Evolutionary conservation across 305 asterid genomes (phyloP), one percentile per base, ranked within the genome.

Genomic region (Solanum chacoense): DNA sequence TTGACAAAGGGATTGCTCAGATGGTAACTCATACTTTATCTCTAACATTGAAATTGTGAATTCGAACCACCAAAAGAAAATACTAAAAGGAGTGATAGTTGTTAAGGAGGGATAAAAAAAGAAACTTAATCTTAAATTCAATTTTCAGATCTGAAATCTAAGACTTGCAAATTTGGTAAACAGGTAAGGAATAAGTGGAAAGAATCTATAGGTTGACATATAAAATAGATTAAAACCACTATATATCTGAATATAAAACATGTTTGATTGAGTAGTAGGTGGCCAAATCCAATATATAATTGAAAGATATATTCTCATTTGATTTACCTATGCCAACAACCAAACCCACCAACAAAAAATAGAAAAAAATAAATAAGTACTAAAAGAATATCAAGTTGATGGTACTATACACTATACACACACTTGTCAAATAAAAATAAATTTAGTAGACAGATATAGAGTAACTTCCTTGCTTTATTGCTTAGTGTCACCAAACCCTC

Each of bases 391-490:
- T 50, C 65, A 6, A 50, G 65, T 50, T 6, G n/a, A 50, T 50
- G 65, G 65, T 18, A 40, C 45, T 11, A 11, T 40, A 40, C 45
- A 40, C 45, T 40, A 50, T 50, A 2, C 65, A 50, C 65, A 50
- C 65, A 16, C n/a, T 18, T 18, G 4, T 75, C 81, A 78, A 24
- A 79, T 38, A 13, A 26, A 40, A 38, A 80, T 80, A 80, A 26
- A 28, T 45, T 83, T 10, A 45, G 55, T 18, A 83, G 29, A 83
- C 10, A 50, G 32, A 5, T 50, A 42, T 45, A 28, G 14, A 42
- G 71, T 42, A 81, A 42, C 71, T 42, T 42, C 86, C 86, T 81
- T 81, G 81, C 89, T 88, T 92, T 84, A 89, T 88, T 90, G 65
- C 69, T 76, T 81, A 45, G 28, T 81, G 42, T 34, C 86, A 14